Evolutionary conservation across 345 rosid species (phyloP).

Genomic region (Boechera divaricarpa): DNA sequence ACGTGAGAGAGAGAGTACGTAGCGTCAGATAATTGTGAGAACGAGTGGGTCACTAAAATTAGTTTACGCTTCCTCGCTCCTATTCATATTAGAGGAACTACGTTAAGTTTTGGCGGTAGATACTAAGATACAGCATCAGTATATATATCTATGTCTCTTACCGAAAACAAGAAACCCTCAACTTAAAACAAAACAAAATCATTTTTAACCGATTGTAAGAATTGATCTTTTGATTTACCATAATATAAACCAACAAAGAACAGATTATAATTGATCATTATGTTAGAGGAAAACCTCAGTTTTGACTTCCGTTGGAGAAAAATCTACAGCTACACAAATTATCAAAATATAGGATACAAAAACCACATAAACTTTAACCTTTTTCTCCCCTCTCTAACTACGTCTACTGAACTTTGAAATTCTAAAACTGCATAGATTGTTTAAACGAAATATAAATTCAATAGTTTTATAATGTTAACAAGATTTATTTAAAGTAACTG

Average conservation of each 20-base stretch:
- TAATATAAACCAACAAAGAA: conserved; percentile 7
- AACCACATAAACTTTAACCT: too few relatives aligned
- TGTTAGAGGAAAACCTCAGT: not conserved
- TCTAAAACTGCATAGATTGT: too few relatives aligned
- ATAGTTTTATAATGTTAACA: too few relatives aligned
- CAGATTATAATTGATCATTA: not conserved
- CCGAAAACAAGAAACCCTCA: not conserved
- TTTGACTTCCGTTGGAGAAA: not conserved
- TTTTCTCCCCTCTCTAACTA: too few relatives aligned
- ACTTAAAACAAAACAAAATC: not conserved
- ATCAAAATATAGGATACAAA: too few relatives aligned
- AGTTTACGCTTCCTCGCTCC: not conserved
- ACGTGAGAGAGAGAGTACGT: not conserved
- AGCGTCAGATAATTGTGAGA: not conserved
- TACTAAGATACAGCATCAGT: not conserved
- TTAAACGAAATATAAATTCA: too few relatives aligned
- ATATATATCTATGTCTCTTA: not conserved
- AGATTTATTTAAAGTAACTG: too few relatives aligned
- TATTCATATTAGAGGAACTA: not conserved
- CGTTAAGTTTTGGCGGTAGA: not conserved
- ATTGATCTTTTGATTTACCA: conserved; percentile 4
- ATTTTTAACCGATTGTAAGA: not conserved
- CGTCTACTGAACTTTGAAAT: too few relatives aligned
- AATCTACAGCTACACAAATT: not conserved
- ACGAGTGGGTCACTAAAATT: conserved; percentile 8